phyloP scores from a whole-genome alignment of 495 filamentous ascomycete genomes.

The Penicillium taxi region DNA sequence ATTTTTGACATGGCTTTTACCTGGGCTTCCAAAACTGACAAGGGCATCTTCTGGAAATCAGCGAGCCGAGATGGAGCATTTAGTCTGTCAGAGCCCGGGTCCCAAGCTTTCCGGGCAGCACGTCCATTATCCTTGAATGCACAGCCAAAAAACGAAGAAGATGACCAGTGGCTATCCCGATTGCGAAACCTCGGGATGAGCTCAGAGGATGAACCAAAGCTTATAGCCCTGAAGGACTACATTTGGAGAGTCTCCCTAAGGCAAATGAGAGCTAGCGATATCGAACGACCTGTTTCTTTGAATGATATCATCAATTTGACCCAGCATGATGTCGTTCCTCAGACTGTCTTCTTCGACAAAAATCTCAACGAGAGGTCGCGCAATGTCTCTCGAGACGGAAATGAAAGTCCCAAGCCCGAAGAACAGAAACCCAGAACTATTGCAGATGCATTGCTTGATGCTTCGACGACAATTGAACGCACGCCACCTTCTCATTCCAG shows the following conservation, averaged over 20 bases:
- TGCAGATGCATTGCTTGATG: conserved; percentile 83
- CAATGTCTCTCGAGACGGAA: conserved; percentile 28
- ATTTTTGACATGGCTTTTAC: conserved; percentile 78
- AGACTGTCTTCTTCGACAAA: conserved; percentile 89
- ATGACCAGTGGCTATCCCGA: conserved; percentile 86
- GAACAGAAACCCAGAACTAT: conserved; percentile 62
- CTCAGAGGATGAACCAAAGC: conserved; percentile 80
- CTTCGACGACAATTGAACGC: conserved; percentile 80
- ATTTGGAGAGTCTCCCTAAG: conserved; percentile 78
- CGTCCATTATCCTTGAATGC: conserved; percentile 29
- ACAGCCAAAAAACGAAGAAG: conserved; percentile 73
- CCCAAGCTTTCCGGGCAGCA: conserved; percentile 17
- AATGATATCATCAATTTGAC: conserved; percentile 65
- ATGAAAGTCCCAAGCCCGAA: conserved; percentile 18
- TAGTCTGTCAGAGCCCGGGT: conserved; percentile 43
- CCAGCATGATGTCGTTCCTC: conserved; percentile 62
- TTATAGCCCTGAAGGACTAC: conserved; percentile 79
- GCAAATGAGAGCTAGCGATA: conserved; percentile 46
- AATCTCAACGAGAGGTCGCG: conserved; percentile 40
- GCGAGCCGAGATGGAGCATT: conserved; percentile 54
- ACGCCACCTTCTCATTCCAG: conserved; percentile 48
- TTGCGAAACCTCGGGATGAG: conserved; percentile 77
- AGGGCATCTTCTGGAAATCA: conserved; percentile 78
- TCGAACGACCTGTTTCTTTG: conserved; percentile 35
- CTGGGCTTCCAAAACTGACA: conserved; percentile 78